A percentile compares a stretch with the other conserved stretches of the same genome.
These are phyloP conservation scores for Solanum gandarillasii DNA, from an alignment of 257 asterid genomes.

Conservation along the genomic window DNA sequence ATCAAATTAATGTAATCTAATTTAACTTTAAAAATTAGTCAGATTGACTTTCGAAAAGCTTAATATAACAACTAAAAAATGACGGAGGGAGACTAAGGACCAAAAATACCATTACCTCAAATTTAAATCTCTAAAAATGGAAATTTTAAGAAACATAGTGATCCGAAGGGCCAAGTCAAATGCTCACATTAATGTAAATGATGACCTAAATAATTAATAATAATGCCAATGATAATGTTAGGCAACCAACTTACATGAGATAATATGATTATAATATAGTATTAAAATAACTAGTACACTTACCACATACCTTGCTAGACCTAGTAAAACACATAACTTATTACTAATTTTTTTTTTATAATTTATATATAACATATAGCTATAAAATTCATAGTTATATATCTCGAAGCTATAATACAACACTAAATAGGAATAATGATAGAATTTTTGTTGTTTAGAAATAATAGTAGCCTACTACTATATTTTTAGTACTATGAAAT, in stretches of 20 bases:
- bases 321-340: neutral
- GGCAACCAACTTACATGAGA: neutral
- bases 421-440: neutral
- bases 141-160: neutral
- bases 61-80: too few relatives aligned
- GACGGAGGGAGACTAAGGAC: too few relatives aligned
- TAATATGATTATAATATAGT: neutral
- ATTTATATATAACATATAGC: too few relatives aligned
- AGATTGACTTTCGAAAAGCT: too few relatives aligned
- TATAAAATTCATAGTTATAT: neutral
- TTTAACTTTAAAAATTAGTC: too few relatives aligned
- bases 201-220: neutral
- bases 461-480: neutral
- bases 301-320: neutral
- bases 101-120: neutral
- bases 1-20: too few relatives aligned
- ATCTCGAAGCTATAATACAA: neutral
- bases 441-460: too few relatives aligned
- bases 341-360: too few relatives aligned
- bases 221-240: neutral
- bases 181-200: neutral
- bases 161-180: neutral
- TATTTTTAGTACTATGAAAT: too few relatives aligned
- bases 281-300: neutral
- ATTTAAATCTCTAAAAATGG: neutral